Evolutionary conservation across 2,329 filamentous ascomycete species (phyloP).

Genomic region (Stemphylium lycopersici): DNA sequence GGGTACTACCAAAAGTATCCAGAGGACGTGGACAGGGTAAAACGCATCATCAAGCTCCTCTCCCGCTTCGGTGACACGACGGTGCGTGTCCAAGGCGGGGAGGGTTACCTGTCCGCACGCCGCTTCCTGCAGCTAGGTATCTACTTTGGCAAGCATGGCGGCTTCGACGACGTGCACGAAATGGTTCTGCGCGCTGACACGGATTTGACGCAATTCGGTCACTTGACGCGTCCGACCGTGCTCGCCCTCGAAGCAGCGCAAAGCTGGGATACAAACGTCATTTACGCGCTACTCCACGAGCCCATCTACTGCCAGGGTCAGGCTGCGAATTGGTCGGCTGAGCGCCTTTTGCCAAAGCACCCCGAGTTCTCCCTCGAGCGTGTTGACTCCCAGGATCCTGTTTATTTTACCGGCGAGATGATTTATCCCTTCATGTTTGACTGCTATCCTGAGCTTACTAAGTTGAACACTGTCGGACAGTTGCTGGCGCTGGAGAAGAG

Average conservation of each 20-base stretch:
- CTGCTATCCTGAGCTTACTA: conserved; percentile 75
- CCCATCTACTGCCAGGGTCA: conserved; percentile 79
- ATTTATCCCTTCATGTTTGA: conserved; percentile 86
- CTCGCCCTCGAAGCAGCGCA: conserved; percentile 69
- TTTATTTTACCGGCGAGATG: conserved; percentile 93
- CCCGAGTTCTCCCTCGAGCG: conserved; percentile 52
- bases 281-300: conserved; percentile 89
- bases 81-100: conserved; percentile 73
- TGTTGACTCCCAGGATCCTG: conserved; percentile 55
- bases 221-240: conserved; percentile 74
- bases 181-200: conserved; percentile 71
- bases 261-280: conserved; percentile 74
- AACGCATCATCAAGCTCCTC: conserved; percentile 70
- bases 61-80: conserved; percentile 60
- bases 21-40: conserved; percentile 73
- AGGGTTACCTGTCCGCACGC: conserved; percentile 68
- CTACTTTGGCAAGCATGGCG: conserved; percentile 73
- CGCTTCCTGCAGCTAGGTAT: conserved; percentile 81
- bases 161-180: conserved; percentile 50
- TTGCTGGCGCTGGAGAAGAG: conserved; percentile 69
- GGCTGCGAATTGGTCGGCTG: conserved; percentile 75
- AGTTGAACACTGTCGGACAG: conserved; percentile 71
- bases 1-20: conserved; percentile 87
- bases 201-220: conserved; percentile 78
- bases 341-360: conserved; percentile 63